phyloP scores from a whole-genome alignment of 345 rosid species.

The Streptanthus diversifolius region DNA sequence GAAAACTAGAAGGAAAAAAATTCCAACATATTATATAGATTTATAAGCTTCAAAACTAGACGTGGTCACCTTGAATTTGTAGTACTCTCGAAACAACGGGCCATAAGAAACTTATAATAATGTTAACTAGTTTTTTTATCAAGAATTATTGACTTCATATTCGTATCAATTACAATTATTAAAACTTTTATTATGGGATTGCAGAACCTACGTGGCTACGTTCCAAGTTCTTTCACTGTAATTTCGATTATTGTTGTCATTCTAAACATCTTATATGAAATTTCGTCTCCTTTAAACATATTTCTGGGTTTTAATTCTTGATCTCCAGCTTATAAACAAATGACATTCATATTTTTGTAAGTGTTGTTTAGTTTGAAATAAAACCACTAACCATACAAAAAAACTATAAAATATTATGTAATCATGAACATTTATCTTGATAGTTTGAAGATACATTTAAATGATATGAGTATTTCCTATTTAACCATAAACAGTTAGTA shows the following conservation, averaged over 20 bases:
- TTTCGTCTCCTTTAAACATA: background rate
- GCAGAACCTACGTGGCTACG: background rate
- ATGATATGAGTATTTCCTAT: background rate
- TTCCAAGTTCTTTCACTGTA: background rate
- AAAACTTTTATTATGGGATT: background rate
- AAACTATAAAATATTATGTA: background rate
- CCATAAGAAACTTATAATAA: background rate
- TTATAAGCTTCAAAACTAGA: conserved; percentile 8
- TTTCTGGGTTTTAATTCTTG: background rate
- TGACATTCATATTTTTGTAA: background rate
- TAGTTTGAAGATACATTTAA: background rate
- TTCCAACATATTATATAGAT: background rate
- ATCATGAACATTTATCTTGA: background rate
- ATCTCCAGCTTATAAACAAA: background rate
- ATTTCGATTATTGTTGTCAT: background rate
- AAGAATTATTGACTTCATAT: background rate
- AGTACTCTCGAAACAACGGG: conserved; percentile 15
- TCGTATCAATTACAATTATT: background rate
- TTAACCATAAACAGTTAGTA: background rate
- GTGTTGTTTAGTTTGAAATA: background rate
- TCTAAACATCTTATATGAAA: background rate
- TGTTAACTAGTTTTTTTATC: background rate
- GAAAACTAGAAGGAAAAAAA: background rate
- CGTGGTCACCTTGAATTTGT: conserved; percentile 23
- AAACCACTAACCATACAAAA: background rate